Base-by-base conservation (phyloP, 768 basidiomycete species). In the Naganishia friedmannii region DNA sequence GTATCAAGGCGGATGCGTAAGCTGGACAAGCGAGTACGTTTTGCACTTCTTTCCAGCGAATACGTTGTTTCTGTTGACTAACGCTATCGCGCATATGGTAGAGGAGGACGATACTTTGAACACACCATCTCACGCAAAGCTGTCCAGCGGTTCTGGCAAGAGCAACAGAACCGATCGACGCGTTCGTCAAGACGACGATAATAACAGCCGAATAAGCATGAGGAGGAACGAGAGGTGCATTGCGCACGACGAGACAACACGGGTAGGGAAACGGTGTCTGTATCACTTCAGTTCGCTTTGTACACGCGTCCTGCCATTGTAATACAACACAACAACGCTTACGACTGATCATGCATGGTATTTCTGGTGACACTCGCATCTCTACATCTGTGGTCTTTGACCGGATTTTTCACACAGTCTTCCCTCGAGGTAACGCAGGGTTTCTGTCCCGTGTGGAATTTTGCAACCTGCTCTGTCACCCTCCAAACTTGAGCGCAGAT, bases 21-120 rank as follows among this genome's bases (percentile, higher is more conserved):
- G 66, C 51, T 71, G 70, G 70, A 71, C 70, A 28, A 65, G 67
- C 66, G 70, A 67, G 70, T 71, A 53, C 37, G 70, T 68, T 13
- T 9, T 23, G 13, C 51, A 7, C n/a, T 2, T 15, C 17, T 21
- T 39, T 7, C 26, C 28, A 1, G 17, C 53, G 21, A 46, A 7
- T 12, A 6, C 23, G 6, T 7, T 21, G 3, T 26, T 23, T 21
- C 3, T 51, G 29, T 10, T 32, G n/a, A 26, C 32, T 32, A 2
- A 37, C 17, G 28, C 32, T 58, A 45, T 31, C 53, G 19, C 13
- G 21, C 7, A 2, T 42, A 9, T n/a, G 29, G 19, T 15, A 71
- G 70, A 28, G 70, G 70, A 19, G 70, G 70, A 1, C 32, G 46
- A 6, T 71, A 67, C 51, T 71, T 58, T 26, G 70, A 71, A 46